These are phyloP conservation scores for Begonia fuchsioides DNA, from an alignment of 306 rosid genomes.

Conservation along the genomic window DNA sequence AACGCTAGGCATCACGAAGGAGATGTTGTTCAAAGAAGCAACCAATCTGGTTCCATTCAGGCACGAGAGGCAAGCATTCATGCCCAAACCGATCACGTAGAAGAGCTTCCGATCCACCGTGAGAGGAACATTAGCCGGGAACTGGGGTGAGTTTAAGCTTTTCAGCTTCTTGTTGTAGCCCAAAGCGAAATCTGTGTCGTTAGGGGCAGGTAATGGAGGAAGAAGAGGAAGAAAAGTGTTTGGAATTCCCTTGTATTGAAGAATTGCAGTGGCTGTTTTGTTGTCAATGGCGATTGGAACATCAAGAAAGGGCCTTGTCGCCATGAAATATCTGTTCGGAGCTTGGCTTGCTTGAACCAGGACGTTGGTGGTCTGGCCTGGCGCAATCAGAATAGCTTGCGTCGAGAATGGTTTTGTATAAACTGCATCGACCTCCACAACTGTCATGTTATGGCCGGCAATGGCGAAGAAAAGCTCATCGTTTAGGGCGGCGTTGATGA, in stretches of 20 bases:
- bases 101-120: slow-evolving; percentile 14
- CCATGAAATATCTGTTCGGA: slow-evolving; percentile 23
- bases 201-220: slow-evolving; percentile 14
- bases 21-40: slow-evolving; percentile 19
- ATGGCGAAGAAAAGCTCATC: slow-evolving; percentile 25
- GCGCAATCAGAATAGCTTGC: slow-evolving; percentile 17
- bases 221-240: slow-evolving; percentile 12
- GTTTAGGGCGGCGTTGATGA: slow-evolving; percentile 25
- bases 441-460: slow-evolving; percentile 17
- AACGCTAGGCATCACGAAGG: slow-evolving; percentile 17
- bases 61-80: slow-evolving; percentile 16
- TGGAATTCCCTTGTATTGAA: slow-evolving; percentile 21
- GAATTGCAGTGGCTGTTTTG: slow-evolving; percentile 16
- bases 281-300: slow-evolving; percentile 16
- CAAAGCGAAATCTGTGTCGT: slow-evolving; percentile 15
- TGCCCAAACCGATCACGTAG: slow-evolving; percentile 16
- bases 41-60: slow-evolving; percentile 11
- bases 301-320: slow-evolving; percentile 19
- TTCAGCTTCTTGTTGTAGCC: slow-evolving; percentile 7
- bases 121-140: slow-evolving; percentile 19
- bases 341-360: slow-evolving; percentile 12
- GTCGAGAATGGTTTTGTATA: slow-evolving; percentile 22
- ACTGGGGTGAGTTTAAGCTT: slow-evolving; percentile 14
- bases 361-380: slow-evolving; percentile 21
- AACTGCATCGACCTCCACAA: slow-evolving; percentile 18